Evolutionary conservation across 179 eudicot genomes (phyloP).

Genomic region (Heliamphora pulchella): DNA sequence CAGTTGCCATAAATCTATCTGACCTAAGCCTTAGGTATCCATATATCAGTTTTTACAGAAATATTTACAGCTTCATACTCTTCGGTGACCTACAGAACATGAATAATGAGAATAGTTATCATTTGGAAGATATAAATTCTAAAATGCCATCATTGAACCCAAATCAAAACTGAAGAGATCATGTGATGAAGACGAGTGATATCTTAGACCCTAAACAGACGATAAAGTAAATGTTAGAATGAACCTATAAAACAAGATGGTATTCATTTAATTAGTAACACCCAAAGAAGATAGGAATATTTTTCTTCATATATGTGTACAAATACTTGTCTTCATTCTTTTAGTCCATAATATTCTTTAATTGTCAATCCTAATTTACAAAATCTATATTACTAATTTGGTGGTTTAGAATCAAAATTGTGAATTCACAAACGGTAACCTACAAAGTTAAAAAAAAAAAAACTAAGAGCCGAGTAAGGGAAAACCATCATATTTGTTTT

Average conservation of each 20-base stretch:
- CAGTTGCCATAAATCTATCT: too few relatives aligned
- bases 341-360: too few relatives aligned
- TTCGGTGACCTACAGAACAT: slow-evolving; percentile 50
- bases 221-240: background rate
- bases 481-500: too few relatives aligned
- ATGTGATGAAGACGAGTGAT: slow-evolving; percentile 61
- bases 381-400: too few relatives aligned
- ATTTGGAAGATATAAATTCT: slow-evolving; percentile 9
- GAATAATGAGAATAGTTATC: slow-evolving; percentile 11
- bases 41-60: slow-evolving; percentile 52
- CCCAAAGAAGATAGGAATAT: too few relatives aligned
- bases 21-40: slow-evolving; percentile 51
- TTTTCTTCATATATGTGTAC: too few relatives aligned
- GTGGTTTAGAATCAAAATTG: too few relatives aligned
- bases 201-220: slow-evolving; percentile 57
- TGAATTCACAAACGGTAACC: too few relatives aligned
- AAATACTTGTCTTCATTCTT: too few relatives aligned
- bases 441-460: too few relatives aligned
- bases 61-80: slow-evolving; percentile 84
- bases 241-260: slow-evolving; percentile 4
- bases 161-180: slow-evolving; percentile 75
- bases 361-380: too few relatives aligned
- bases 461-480: too few relatives aligned
- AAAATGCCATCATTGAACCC: slow-evolving; percentile 35
- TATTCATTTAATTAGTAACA: background rate